Base-by-base conservation (phyloP, 768 basidiomycete species). In the Leccinum fibrillosum region DNA sequence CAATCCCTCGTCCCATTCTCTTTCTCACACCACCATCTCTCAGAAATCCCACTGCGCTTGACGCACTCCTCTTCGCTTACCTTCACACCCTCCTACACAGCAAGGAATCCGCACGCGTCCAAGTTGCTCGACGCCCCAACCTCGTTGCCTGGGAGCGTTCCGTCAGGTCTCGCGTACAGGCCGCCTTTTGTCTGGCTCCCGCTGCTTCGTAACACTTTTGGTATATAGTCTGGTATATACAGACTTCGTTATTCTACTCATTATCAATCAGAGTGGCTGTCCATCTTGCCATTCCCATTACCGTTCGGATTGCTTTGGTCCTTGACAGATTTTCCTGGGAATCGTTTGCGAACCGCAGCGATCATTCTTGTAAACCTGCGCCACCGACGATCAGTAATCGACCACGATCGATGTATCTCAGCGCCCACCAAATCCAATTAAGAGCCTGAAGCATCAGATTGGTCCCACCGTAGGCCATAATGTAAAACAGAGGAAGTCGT, bases 41-140 rank as follows among this genome's bases (percentile, higher is more conserved):
- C 57, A 94, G 91, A 51, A 76, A 78, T 25, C 88, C 92, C 21
- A 94, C 92, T 1, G 81, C 87, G 0, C 82, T 94, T 13, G 92
- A 94, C 67, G 91, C 92, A 2, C 82, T 92, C 47, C 76, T 82
- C 6, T 94, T 93, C 67, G 91, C 92, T 1, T 94, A 94, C 65
- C 76, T 94, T 12, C 86, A 92, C 69, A 78, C 76, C 54, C 78
- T 91, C 23, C 73, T 90, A 6, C 75, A 84, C 50, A 75, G 78
- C 23, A 67, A 50, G 42, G 74, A 66, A 19, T 53, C 53, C 8
- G 73, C 85, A 21, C 81, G 88, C 34, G 79, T 83, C 37, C 86
- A 89, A 66, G 84, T 92, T 28, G 80, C 83, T 12, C 82, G 84
- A 52, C 84, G 83, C 58, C 84, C 82, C 42, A 93, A 93, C 65